Conservation (phyloP, 768 basidiomycete genomes). For the Trametes cubensis region DNA sequence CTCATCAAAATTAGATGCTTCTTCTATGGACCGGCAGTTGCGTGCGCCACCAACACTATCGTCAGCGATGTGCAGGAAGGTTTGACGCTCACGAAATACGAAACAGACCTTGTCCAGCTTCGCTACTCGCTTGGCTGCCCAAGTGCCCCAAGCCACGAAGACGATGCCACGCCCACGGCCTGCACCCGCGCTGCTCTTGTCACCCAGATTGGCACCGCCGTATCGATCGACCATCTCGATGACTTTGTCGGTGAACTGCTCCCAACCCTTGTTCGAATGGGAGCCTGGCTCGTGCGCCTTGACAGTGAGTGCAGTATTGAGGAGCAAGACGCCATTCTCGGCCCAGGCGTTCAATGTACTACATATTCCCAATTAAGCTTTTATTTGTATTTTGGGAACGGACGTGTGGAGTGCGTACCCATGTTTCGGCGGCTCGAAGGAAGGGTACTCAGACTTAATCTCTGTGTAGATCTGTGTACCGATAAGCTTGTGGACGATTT, state of each 20-base stretch:
- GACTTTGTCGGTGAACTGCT: constrained; percentile 84
- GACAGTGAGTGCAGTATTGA: constrained; percentile 94
- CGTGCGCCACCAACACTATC: background rate
- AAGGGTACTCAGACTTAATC: constrained; percentile 79
- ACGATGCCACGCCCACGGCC: constrained; percentile 75
- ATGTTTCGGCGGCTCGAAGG: constrained; percentile 77
- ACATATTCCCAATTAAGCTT: constrained; percentile 11
- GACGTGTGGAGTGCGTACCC: constrained; percentile 56
- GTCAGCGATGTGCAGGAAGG: background rate
- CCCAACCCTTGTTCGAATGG: constrained; percentile 89
- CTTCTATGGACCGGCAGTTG: constrained; percentile 43
- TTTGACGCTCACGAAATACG: constrained; percentile 4
- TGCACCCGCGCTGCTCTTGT: constrained; percentile 35
- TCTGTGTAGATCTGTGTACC: constrained; percentile 78
- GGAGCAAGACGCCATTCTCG: constrained; percentile 81
- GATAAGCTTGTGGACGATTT: constrained; percentile 16
- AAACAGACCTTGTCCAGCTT: constrained; percentile 69
- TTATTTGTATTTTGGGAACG: background rate
- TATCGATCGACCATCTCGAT: constrained; percentile 77
- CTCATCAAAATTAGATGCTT: constrained; percentile 82
- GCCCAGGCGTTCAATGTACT: constrained; percentile 86
- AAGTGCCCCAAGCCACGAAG: constrained; percentile 90
- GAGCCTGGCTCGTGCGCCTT: constrained; percentile 74
- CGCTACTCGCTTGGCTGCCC: constrained; percentile 81
- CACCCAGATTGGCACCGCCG: constrained; percentile 65